A percentile compares a stretch with the other conserved stretches of the same genome.
Conservation (phyloP, 2,329 filamentous ascomycete species). For the Pseudogymnoascus sp. region DNA sequence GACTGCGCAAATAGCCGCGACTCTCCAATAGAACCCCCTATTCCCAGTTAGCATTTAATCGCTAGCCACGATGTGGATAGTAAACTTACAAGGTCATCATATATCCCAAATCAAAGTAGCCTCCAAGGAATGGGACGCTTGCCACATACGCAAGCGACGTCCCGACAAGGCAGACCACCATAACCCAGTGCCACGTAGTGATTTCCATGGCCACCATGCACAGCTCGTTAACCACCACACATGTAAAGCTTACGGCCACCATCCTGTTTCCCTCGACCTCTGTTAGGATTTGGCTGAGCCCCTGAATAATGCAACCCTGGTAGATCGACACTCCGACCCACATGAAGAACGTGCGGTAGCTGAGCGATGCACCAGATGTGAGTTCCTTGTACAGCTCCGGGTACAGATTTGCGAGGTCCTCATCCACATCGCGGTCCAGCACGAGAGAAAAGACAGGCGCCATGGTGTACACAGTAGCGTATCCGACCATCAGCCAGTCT, state of each 20-base stretch:
- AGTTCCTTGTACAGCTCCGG: constrained; percentile 97
- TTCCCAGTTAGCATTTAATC: constrained; percentile 18
- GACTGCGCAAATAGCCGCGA: constrained; percentile 70
- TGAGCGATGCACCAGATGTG: constrained; percentile 78
- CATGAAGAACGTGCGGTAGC: constrained; percentile 90
- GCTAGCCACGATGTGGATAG: background rate
- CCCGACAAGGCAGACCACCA: constrained; percentile 77
- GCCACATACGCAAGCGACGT: constrained; percentile 76
- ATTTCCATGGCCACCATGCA: constrained; percentile 96
- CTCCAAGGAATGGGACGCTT: constrained; percentile 74
- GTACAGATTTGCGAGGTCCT: constrained; percentile 87
- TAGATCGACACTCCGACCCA: constrained; percentile 96
- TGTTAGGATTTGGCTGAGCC: constrained; percentile 81
- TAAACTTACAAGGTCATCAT: constrained; percentile 57
- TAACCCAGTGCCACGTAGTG: constrained; percentile 92
- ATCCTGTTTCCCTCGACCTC: constrained; percentile 67
- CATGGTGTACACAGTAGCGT: constrained; percentile 93
- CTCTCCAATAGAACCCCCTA: constrained; percentile 83
- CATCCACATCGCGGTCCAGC: constrained; percentile 90
- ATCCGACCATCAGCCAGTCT: constrained; percentile 95
- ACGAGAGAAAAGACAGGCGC: constrained; percentile 87
- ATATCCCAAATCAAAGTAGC: constrained; percentile 83
- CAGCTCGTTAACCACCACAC: constrained; percentile 86
- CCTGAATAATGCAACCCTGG: constrained; percentile 91
- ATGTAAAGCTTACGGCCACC: constrained; percentile 87